Evolutionary conservation across 108 stramenopile species (phyloP).

Genomic region (Ochromonas danica): DNA sequence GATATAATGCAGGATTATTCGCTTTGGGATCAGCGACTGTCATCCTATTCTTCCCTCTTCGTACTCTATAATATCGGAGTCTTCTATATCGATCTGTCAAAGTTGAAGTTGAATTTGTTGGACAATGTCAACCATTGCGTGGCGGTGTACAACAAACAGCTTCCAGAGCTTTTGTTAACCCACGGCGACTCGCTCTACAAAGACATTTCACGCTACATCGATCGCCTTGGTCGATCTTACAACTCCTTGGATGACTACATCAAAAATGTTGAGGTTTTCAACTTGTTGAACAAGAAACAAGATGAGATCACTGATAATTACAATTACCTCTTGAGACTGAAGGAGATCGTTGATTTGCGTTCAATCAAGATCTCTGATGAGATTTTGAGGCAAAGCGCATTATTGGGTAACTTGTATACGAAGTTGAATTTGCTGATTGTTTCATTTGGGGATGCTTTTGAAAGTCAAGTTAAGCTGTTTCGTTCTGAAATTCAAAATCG

Average conservation of each 20-base stretch:
- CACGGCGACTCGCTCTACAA: not conserved
- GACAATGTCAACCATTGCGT: not conserved
- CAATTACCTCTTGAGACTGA: not conserved
- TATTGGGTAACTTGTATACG: not conserved
- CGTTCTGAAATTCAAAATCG: not conserved
- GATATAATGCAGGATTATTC: too few species aligned
- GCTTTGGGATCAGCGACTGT: too few species aligned
- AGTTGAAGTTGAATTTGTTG: not conserved
- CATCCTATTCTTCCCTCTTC: too few species aligned
- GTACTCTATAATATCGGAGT: constrained; percentile 9
- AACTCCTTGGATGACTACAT: not conserved
- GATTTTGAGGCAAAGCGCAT: not conserved
- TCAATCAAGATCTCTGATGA: not conserved
- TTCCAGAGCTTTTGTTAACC: not conserved
- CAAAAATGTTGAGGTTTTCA: not conserved
- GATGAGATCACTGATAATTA: not conserved
- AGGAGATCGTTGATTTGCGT: not conserved
- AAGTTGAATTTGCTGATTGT: not conserved
- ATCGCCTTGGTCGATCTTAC: not conserved
- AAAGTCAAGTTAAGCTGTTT: not conserved
- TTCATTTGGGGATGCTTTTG: not conserved
- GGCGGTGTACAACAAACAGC: not conserved
- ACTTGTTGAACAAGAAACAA: not conserved
- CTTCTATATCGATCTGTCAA: not conserved
- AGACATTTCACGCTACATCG: not conserved